Percentiles rank a stretch among this genome's conserved stretches.
phyloP scores from a whole-genome alignment of 2,329 filamentous ascomycete species.

The Pseudovirgaria hyperparasitica region DNA sequence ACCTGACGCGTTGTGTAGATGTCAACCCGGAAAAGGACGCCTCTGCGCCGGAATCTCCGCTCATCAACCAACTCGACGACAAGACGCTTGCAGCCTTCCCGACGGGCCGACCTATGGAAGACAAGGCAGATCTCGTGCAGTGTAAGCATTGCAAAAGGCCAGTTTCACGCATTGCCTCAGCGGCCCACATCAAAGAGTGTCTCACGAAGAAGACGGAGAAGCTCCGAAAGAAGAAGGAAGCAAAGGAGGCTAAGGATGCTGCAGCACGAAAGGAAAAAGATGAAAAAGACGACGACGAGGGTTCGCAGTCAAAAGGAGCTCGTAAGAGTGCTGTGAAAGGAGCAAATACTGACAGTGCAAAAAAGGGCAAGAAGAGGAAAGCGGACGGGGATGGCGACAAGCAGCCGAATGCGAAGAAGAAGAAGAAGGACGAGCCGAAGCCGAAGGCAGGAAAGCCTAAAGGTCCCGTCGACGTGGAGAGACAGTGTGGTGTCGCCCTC shows the following conservation, averaged over 20 bases:
- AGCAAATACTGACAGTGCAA: slow-evolving; percentile 24
- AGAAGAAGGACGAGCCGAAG: slow-evolving; percentile 89
- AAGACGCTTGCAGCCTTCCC: slow-evolving; percentile 66
- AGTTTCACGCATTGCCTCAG: slow-evolving; percentile 61
- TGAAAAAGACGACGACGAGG: slow-evolving; percentile 29
- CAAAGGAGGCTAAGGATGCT: slow-evolving; percentile 42
- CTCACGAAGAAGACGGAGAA: slow-evolving; percentile 67
- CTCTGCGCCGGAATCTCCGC: slow-evolving; percentile 14
- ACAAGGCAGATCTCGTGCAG: slow-evolving; percentile 60
- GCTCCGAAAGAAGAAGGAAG: slow-evolving; percentile 48
- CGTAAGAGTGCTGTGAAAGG: slow-evolving; percentile 29
- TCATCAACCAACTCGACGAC: slow-evolving; percentile 55
- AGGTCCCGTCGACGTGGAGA: slow-evolving; percentile 86
- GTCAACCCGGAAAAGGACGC: slow-evolving; percentile 1
- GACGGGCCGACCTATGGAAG: slow-evolving; percentile 69
- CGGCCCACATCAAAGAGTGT: slow-evolving; percentile 71
- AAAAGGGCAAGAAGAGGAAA: slow-evolving; percentile 35
- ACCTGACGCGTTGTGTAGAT: neutral
- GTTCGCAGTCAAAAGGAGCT: slow-evolving; percentile 23
- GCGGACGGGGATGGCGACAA: slow-evolving; percentile 55
- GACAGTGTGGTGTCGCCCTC: slow-evolving; percentile 79
- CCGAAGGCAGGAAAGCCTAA: slow-evolving; percentile 74
- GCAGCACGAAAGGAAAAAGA: slow-evolving; percentile 34
- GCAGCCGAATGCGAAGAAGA: slow-evolving; percentile 67
- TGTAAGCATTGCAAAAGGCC: slow-evolving; percentile 95